Evolutionary conservation across 192 early-diverging fungal genomes (phyloP), one percentile per base, ranked within the genome.

Genomic region (Backusella circina): DNA sequence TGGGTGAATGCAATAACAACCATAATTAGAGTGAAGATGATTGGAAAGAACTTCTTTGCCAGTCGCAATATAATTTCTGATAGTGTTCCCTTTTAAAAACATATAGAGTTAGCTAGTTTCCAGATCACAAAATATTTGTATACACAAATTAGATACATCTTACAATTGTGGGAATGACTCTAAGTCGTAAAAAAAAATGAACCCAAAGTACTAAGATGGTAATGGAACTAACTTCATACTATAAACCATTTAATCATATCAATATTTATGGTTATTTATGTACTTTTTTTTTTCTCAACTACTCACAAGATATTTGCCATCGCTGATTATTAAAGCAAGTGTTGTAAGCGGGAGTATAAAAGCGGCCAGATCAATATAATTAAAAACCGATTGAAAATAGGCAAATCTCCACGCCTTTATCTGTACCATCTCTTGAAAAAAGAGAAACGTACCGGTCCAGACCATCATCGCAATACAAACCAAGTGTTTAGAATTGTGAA

Each of bases 61-160:
- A 74, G 10, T 15, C 32, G 64, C 30, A 74, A 30, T 0, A 74
- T 64, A 44, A 65, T 74, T n/a, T 74, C 73, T 18, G 39, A 36
- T 6, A 51, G 21, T 26, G 65, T 33, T 23, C 73, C 73, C 73
- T 74, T 41, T 47, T 65, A 4, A 44, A 6, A 38, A 13, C 10
- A 26, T 39, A 12, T 23, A 10, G 23, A 18, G 7, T 6, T 69
- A 1, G 26, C 39, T 47, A 47, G 18, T n/a, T 47, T 47, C 18
- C n/a, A 47, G n/a, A n/a, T 6, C 18, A 47, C 5, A 35, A 35
- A 35, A 35, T 35, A 35, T 35, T 47, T 15, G 15, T 47, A 47
- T 18, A 47, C 6, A 18, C 16, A 38, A 18, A 38, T 13, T 9
- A 10, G n/a, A 38, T 30, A n/a, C n/a, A 41, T 47, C 71, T 61